Base-by-base conservation (phyloP, 805 yeast species). In the Torulaspora maleeae region DNA sequence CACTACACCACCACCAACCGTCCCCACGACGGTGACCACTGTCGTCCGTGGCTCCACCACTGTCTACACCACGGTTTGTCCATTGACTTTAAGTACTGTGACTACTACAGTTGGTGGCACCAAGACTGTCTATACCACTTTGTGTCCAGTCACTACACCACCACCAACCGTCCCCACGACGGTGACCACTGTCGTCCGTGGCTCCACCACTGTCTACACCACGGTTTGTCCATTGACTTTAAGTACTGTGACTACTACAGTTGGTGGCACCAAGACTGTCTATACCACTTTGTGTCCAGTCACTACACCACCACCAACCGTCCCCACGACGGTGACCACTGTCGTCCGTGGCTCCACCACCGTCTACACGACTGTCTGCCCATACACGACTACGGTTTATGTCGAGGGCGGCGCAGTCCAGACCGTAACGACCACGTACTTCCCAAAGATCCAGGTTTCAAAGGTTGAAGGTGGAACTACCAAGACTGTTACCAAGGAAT, bases 261-360 rank as follows among this genome's bases (percentile, higher is more conserved):
- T 44, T 7, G 28, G 36, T 28, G 46, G 44, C 19, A 38, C 41
- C 4, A 32, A 35, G 25, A 51, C 52, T 3, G 37, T 28, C 9
- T 48, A 45, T 17, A 45, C 46, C 3, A 48, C 54, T 2, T 33
- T 44, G 28, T 48, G 52, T 30, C 50, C 54, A 5, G 16, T 37
- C 13, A 41, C 44, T 5, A 20, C 33, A 8, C 10, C 36, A 17
- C 33, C 44, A 7, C 28, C 36, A 19, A 13, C 15, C 10, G 13
- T 9, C 5, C 11, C 30, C 15, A 30, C 42, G 10, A 46, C 47
- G 5, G 16, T 27, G 13, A 43, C 48, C 5, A 45, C 45, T 11
- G 43, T 30, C 15, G n/a, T 36, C 15, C 19, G 33, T 17, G 48
- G 46, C n/a, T 39, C 27, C 9, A 35, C 43, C 34, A 51, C 50